phyloP scores from a whole-genome alignment of 2,329 filamentous ascomycete genomes.

The Fusarium setosum region DNA sequence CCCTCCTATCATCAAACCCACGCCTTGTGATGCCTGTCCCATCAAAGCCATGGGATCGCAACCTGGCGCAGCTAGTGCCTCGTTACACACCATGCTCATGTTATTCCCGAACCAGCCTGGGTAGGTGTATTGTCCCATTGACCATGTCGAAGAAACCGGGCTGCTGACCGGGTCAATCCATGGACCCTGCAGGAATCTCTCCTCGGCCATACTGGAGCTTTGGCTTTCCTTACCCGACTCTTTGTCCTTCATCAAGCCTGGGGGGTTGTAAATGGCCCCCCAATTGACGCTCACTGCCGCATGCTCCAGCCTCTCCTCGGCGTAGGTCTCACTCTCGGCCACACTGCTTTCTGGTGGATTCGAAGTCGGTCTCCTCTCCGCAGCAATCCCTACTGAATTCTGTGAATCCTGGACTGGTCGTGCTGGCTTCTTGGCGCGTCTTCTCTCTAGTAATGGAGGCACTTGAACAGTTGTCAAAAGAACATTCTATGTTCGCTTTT shows the following conservation, averaged over 20 bases:
- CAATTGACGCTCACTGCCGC: slow-evolving; percentile 20
- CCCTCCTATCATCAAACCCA: background rate
- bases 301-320: slow-evolving; percentile 1
- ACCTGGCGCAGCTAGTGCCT: background rate
- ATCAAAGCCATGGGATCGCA: background rate
- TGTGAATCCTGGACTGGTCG: background rate
- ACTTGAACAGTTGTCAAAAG: slow-evolving; percentile 32
- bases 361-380: background rate
- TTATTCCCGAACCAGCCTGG: background rate
- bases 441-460: slow-evolving; percentile 14
- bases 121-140: background rate
- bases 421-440: background rate
- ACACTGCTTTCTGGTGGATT: background rate
- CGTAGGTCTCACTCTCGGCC: too few relatives aligned
- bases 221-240: background rate
- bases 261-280: slow-evolving; percentile 2
- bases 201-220: background rate
- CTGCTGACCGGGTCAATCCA: background rate
- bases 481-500: slow-evolving; percentile 39
- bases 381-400: background rate
- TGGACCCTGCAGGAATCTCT: background rate
- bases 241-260: background rate
- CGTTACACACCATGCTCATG: background rate
- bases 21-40: background rate
- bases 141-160: background rate